Base-by-base conservation (phyloP, 345 rosid species). In the Camelina neglecta region DNA sequence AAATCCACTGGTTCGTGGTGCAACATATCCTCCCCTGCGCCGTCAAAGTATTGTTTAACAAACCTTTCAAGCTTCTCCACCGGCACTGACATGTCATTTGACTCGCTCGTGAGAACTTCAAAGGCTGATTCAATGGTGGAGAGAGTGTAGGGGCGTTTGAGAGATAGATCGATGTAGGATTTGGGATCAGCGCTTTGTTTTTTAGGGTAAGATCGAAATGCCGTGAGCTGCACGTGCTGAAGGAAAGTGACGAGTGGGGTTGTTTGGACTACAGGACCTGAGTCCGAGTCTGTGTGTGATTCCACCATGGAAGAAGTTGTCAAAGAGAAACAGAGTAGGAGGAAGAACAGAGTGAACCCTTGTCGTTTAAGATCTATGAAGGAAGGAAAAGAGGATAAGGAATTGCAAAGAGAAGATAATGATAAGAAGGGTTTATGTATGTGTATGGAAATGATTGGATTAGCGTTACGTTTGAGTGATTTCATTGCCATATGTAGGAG, bases 111-210 rank as follows among this genome's bases (percentile, higher is more conserved):
- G 64, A 96, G 86, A 45, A 50, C 60, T 11, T 86, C 35, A 76
- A 92, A 95, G 31, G 85, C 92, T 6, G 74, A 64, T 61, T 84
- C 67, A 12, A 84, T 79, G 38, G 76, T 26, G 4, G 86, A 71
- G 54, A 92, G 88, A 70, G 79, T 29, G 66, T 61, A 23, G n/a
- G 69, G 65, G 56, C n/a, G 74, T 71, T 80, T 86, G 60, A 93
- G 82, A 11, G 97, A 81, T 51, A 93, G 72, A 64, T 95, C 97
- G 7, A 96, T 76, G 76, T 86, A 91, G 54, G 29, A 29, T 74
- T 96, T 96, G 2, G 92, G 92, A 62, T 93, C 96, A 63, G 85
- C 88, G 62, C 64, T 15, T 15, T 56, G 44, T 36, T 8, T 16
- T 6, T 77, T 67, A 0, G 90, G 86, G 69, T 82, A 82, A 31